These are phyloP conservation scores for Schizopora paradoxa DNA, from an alignment of 1,284 basidiomycete species.

Conservation along the genomic window DNA sequence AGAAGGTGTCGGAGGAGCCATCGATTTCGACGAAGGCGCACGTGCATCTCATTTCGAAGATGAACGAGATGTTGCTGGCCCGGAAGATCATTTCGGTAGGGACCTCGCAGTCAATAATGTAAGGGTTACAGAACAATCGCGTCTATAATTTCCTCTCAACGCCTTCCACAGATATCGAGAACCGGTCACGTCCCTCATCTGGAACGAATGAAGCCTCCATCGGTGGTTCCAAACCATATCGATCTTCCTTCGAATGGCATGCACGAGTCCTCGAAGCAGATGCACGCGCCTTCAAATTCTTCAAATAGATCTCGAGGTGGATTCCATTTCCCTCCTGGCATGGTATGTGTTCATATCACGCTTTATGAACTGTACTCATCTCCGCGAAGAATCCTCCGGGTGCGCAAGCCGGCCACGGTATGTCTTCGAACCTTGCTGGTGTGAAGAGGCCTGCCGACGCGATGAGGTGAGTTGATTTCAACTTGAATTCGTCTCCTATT, in stretches of 20 bases:
- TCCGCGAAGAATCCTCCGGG: conserved; percentile 2
- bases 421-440: conserved; percentile 20
- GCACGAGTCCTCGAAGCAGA: conserved; percentile 30
- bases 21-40: conserved; percentile 13
- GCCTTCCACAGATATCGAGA: neutral
- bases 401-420: conserved; percentile 9
- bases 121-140: too few relatives aligned
- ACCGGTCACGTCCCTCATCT: too few relatives aligned
- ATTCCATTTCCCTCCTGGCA: conserved; percentile 46
- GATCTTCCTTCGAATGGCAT: conserved; percentile 21
- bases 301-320: conserved; percentile 48
- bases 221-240: conserved; percentile 9
- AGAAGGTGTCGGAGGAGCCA: conserved; percentile 28
- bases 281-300: too few relatives aligned
- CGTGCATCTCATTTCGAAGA: conserved; percentile 7
- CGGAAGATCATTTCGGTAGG: conserved; percentile 6
- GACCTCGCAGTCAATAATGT: neutral
- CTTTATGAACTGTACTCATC: neutral
- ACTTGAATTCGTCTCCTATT: neutral
- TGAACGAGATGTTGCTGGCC: conserved; percentile 13
- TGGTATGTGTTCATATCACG: conserved; percentile 27
- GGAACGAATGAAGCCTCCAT: conserved; percentile 1
- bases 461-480: conserved; percentile 32
- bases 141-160: neutral
- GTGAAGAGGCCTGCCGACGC: conserved; percentile 36